Conservation (phyloP, 306 rosid genomes). For the Medicago ruthenica region DNA sequence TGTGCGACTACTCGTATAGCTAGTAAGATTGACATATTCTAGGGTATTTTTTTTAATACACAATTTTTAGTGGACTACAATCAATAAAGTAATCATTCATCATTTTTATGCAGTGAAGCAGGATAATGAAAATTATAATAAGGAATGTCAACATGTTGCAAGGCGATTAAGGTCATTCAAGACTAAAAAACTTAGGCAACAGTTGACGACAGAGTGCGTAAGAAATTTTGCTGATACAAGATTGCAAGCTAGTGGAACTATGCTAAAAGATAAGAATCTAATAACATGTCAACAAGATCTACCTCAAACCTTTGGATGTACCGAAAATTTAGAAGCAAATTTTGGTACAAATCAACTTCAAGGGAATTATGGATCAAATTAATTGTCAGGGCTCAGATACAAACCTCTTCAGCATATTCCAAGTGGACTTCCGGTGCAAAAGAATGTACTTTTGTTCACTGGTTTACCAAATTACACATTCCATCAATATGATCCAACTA, state of each 20-base stretch:
- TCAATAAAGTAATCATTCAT: slow-evolving; percentile 19
- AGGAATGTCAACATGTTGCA: slow-evolving; percentile 33
- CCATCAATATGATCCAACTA: slow-evolving; percentile 35
- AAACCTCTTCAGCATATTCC: slow-evolving; percentile 20
- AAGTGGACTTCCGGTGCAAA: slow-evolving; percentile 31
- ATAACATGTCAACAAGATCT: slow-evolving; percentile 21
- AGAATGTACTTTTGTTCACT: slow-evolving; percentile 4
- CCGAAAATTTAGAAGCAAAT: slow-evolving; percentile 12
- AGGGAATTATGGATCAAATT: slow-evolving; percentile 3
- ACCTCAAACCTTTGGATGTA: neutral
- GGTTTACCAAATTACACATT: neutral
- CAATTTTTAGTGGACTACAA: neutral
- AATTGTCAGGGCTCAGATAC: neutral
- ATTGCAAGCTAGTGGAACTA: neutral
- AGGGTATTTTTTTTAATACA: neutral
- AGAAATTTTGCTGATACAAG: slow-evolving; percentile 1
- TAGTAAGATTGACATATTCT: slow-evolving; percentile 27
- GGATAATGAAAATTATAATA: slow-evolving; percentile 24
- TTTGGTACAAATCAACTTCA: slow-evolving; percentile 18
- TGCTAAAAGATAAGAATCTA: slow-evolving; percentile 27
- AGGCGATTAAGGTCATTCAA: slow-evolving; percentile 33
- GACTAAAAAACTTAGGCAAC: slow-evolving; percentile 32
- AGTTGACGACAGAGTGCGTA: neutral
- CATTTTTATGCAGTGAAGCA: slow-evolving; percentile 31
- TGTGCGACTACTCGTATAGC: too few relatives aligned